These are phyloP conservation scores for Geotrichum bryndzae DNA, from an alignment of 1,139 yeast genomes.

Conservation along the genomic window DNA sequence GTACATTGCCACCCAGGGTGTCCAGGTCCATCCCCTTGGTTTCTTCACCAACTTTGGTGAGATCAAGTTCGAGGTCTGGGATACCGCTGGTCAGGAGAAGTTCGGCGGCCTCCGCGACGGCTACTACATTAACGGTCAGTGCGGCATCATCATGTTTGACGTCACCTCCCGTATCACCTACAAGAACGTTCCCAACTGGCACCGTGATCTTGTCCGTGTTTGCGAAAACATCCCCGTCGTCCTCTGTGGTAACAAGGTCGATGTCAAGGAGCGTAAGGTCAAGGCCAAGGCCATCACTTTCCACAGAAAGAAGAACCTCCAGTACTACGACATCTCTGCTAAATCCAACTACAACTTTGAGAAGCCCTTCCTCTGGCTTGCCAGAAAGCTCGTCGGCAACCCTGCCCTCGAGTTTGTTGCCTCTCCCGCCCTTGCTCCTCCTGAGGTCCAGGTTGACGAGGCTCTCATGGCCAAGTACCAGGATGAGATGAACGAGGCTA, in stretches of 20 bases:
- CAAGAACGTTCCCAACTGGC: constrained; percentile 99
- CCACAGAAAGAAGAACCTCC: constrained; percentile 99
- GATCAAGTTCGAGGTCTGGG: constrained; percentile 99
- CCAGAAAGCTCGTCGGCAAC: constrained; percentile 98
- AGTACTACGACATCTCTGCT: constrained; percentile 98
- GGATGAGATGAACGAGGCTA: constrained; percentile 99
- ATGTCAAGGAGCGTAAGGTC: constrained; percentile 98
- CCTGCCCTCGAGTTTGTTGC: constrained; percentile 97
- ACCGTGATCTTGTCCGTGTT: constrained; percentile 93
- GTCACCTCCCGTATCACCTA: constrained; percentile 98
- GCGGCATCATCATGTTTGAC: constrained; percentile 99
- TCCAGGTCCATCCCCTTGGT: constrained; percentile 97
- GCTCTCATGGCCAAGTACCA: constrained; percentile 96
- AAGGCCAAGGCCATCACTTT: constrained; percentile 99
- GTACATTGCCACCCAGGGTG: constrained; percentile 98
- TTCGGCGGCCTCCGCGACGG: constrained; percentile 99
- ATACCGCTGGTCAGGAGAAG: constrained; percentile 99
- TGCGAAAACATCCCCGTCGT: constrained; percentile 99
- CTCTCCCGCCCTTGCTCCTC: constrained; percentile 99
- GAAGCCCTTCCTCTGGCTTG: constrained; percentile 99
- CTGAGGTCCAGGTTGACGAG: constrained; percentile 96
- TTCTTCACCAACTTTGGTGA: constrained; percentile 99
- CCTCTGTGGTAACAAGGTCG: constrained; percentile 98
- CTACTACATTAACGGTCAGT: constrained; percentile 98
- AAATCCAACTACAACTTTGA: constrained; percentile 99